Base-by-base conservation (phyloP, 2,329 filamentous ascomycete species). In the Fusarium sp. region DNA sequence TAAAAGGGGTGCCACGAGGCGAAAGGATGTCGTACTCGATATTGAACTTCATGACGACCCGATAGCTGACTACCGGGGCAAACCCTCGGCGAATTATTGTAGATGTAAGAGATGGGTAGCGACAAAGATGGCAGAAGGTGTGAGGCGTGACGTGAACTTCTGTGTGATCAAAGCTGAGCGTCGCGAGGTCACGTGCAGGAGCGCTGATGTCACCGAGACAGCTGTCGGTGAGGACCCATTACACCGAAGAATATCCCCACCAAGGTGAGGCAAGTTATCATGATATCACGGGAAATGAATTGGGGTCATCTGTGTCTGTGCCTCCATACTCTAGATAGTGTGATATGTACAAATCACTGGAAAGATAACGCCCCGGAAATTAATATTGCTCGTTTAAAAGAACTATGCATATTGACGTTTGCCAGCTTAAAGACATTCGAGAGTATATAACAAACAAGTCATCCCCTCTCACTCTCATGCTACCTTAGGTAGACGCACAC, bases 11-110 rank as follows among this genome's bases (percentile, higher is more conserved):
- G 12, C 37, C 21, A 12, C 25, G 14, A 41, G 46, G 41, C 46
- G 18, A n/a, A 37, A 31, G n/a, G 23, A 45, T 21, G 12, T 39
- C 81, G 49, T 81, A 87, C 85, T 86, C 85, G 52, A 87, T 87
- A 60, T 84, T 85, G 78, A 87, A 87, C 79, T 84, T 86, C 85
- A 87, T 87, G 63, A 66, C 80, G 80, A 57, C 69, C 66, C 31
- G 37, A n/a, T n/a, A 25, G 29, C 51, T 35, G 37, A 52, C 38
- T 60, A 75, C 74, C 60, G 48, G 62, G 61, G 68, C 41, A 66
- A 51, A 55, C 69, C 65, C 73, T 67, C 69, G 64, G 66, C 56
- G 63, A 63, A 38, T 54, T 72, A 38, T 51, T 52, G 54, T 31
- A 23, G 58, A 45, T 51, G 19, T 48, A 58, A 45, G 39, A 59